Evolutionary conservation across 1,284 basidiomycete species (phyloP).

Genomic region (Austroboletus niveus): DNA sequence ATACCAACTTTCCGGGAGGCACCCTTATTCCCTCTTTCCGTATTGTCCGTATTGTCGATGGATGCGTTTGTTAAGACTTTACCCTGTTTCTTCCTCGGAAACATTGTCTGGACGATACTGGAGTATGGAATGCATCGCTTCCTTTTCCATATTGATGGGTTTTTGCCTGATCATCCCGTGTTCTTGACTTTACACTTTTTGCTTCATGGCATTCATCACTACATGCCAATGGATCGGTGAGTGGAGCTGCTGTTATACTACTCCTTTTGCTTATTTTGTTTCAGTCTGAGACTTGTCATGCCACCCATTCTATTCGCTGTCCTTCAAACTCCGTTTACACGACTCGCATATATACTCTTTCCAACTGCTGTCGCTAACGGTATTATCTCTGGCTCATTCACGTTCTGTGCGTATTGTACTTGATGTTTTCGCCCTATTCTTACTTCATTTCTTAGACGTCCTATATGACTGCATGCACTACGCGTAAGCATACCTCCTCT

Average conservation of each 20-base stretch:
- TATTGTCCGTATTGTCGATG: conserved; percentile 45
- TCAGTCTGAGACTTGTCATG: conserved; percentile 92
- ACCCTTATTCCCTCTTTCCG: conserved; percentile 53
- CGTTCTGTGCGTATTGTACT: conserved; percentile 66
- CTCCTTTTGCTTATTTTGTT: conserved; percentile 6
- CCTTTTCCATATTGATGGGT: conserved; percentile 95
- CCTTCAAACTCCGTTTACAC: conserved; percentile 87
- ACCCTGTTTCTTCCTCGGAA: conserved; percentile 76
- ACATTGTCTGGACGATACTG: conserved; percentile 91
- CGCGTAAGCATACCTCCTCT: conserved; percentile 51
- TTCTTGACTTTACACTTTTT: conserved; percentile 91
- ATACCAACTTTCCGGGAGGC: conserved; percentile 55
- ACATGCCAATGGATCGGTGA: conserved; percentile 92
- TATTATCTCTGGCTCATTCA: conserved; percentile 88
- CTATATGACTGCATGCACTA: conserved; percentile 93
- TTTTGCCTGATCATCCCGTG: conserved; percentile 80
- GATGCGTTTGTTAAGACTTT: conserved; percentile 50
- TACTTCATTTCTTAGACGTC: conserved; percentile 52
- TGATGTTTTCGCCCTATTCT: neutral
- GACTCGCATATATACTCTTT: conserved; percentile 83
- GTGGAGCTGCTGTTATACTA: neutral
- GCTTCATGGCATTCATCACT: conserved; percentile 96
- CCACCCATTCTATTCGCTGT: conserved; percentile 83
- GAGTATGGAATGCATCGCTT: conserved; percentile 97
- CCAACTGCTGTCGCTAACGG: conserved; percentile 87